Evolutionary conservation across 1,284 basidiomycete species (phyloP).

Genomic region (Malassezia caprae): DNA sequence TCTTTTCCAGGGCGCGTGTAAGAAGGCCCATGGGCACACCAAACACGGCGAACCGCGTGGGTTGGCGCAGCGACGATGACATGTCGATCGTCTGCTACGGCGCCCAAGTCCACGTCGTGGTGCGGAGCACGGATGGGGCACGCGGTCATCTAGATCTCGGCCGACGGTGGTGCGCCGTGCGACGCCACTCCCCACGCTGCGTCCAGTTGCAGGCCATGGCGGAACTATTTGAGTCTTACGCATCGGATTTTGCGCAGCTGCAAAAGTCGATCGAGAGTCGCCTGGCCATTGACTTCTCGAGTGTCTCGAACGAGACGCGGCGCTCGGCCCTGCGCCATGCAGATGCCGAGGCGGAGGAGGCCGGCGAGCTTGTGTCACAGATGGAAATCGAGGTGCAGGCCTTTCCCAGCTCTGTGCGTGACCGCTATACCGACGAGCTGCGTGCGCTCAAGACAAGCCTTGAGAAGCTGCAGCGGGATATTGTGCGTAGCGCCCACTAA

Average conservation of each 20-base stretch:
- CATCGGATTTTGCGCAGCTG: conserved; percentile 40
- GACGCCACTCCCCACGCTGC: neutral
- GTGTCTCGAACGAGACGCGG: conserved; percentile 57
- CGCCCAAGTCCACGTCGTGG: neutral
- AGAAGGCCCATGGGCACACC: conserved; percentile 39
- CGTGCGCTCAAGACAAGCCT: conserved; percentile 28
- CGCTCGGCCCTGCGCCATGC: conserved; percentile 72
- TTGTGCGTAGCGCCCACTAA: conserved; percentile 11
- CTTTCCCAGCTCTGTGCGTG: conserved; percentile 60
- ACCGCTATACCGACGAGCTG: conserved; percentile 30
- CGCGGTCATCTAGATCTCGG: conserved; percentile 1
- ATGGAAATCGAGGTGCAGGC: conserved; percentile 99
- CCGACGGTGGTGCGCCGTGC: neutral
- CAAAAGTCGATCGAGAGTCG: conserved; percentile 27
- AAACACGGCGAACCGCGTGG: conserved; percentile 22
- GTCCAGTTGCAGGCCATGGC: conserved; percentile 25
- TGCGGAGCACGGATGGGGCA: conserved; percentile 1
- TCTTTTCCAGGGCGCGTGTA: conserved; percentile 26
- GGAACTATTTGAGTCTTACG: conserved; percentile 46
- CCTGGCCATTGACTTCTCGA: conserved; percentile 19
- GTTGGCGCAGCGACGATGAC: neutral
- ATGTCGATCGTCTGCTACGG: neutral
- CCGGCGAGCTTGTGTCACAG: conserved; percentile 87
- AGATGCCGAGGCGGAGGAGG: conserved; percentile 93
- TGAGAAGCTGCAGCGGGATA: conserved; percentile 27